Base-by-base conservation (phyloP, 331 rosid species). In the Malus hybrid region DNA sequence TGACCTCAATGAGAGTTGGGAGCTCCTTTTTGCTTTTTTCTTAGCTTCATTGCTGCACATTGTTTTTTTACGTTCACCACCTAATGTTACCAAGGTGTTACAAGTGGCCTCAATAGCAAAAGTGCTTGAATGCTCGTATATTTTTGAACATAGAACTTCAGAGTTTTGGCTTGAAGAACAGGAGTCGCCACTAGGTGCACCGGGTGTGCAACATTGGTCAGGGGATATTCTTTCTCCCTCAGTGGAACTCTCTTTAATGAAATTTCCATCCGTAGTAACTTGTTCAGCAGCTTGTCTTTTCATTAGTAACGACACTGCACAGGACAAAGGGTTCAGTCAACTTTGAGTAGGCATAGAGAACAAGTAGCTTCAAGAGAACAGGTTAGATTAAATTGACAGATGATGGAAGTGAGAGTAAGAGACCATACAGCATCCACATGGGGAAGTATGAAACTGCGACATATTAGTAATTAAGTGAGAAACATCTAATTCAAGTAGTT, bases 1-100 rank as follows among this genome's bases (percentile, higher is more conserved):
- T 42, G 96, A 92, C 87, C 57, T 84, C 34, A 94, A 79, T 14
- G 99, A 86, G 82, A 87, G 91, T 75, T 94, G 99, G 79, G 96
- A 90, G 75, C 83, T 87, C 31, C 74, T 87, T 80, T 85, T 86
- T 57, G 88, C 86, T 69, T 83, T 94, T 83, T 94, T 94, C 87
- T 82, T 88, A 24, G 86, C 64, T 67, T 70, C 80, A 50, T 81
- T 75, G 61, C 81, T 68, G 11, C 75, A 57, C 31, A 52, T 46
- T 65, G 81, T 62, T 77, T 79, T 84, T 63, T 18, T 67, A 83
- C 48, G 55, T 65, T 71, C 78, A 65, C 61, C 78, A 56, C 80
- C 78, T 13, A 72, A 67, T 28, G 68, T 52, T 14, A 27, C 66
- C 44, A 71, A 66, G 73, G 71, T 62, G 55, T 77, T 74, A 60